Conservation (phyloP, 2,329 filamentous ascomycete genomes). For the Ascomycota sp. region DNA sequence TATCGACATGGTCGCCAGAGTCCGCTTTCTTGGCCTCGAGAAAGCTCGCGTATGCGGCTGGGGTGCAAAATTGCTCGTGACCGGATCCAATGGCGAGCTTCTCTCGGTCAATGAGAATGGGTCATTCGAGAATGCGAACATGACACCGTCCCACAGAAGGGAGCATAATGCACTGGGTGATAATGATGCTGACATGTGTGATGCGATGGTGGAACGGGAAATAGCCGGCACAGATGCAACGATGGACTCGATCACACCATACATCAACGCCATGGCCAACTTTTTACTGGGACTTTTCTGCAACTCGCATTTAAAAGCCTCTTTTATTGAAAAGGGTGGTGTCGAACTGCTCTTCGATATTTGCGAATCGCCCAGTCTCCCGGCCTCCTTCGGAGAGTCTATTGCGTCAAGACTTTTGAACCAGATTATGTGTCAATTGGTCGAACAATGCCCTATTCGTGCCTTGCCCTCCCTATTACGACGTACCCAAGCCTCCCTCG, state of each 20-base stretch:
- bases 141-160: conserved; percentile 17
- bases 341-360: conserved; percentile 70
- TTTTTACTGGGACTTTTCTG: conserved; percentile 57
- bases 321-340: conserved; percentile 58
- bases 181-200: conserved; percentile 43
- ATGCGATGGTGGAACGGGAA: conserved; percentile 12
- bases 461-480: conserved; percentile 62
- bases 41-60: conserved; percentile 47
- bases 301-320: conserved; percentile 47
- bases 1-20: conserved; percentile 66
- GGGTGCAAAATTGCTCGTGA: conserved; percentile 57
- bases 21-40: conserved; percentile 48
- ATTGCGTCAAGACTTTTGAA: conserved; percentile 47
- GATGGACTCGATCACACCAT: conserved; percentile 31
- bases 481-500: conserved; percentile 46
- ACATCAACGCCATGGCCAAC: conserved; percentile 50
- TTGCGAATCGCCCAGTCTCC: conserved; percentile 58
- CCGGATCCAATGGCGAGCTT: conserved; percentile 32
- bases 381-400: conserved; percentile 35
- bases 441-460: conserved; percentile 60
- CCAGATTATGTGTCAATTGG: conserved; percentile 51
- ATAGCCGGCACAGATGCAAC: conserved; percentile 6
- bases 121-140: conserved; percentile 8
- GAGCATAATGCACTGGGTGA: conserved; percentile 14
- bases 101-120: conserved; percentile 29